Percentiles rank a stretch among this genome's conserved stretches.
Evolutionary conservation across 192 early-diverging fungal genomes (phyloP).

Genomic region (Rhizophagus sp.): DNA sequence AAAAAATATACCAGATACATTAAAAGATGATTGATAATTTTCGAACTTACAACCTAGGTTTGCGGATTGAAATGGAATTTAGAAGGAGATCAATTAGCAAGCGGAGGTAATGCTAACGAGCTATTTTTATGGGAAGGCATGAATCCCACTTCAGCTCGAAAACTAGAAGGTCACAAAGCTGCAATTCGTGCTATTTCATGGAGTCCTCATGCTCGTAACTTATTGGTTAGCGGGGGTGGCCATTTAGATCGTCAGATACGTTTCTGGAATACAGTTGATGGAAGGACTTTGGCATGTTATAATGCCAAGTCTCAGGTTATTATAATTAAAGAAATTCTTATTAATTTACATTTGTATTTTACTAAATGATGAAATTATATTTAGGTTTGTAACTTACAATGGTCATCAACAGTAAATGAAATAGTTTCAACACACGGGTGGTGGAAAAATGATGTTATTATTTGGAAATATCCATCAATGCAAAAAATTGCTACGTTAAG

Average conservation of each 20-base stretch:
- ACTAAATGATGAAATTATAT: no score
- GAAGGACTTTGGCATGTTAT: slow-evolving; percentile 48
- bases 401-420: slow-evolving; percentile 78
- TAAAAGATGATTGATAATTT: neutral
- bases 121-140: slow-evolving; percentile 81
- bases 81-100: slow-evolving; percentile 68
- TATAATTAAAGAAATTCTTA: neutral
- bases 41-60: slow-evolving; percentile 44
- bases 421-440: slow-evolving; percentile 94
- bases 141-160: slow-evolving; percentile 51
- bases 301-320: slow-evolving; percentile 85
- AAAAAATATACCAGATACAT: no score
- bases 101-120: slow-evolving; percentile 94
- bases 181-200: slow-evolving; percentile 96
- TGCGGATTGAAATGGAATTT: slow-evolving; percentile 90
- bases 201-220: slow-evolving; percentile 72
- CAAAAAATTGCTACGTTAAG: slow-evolving; percentile 64
- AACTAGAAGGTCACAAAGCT: slow-evolving; percentile 73
- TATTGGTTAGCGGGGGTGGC: slow-evolving; percentile 91
- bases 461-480: slow-evolving; percentile 86
- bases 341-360: neutral
- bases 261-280: slow-evolving; percentile 81
- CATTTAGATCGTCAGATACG: slow-evolving; percentile 87
- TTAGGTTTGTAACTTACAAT: slow-evolving; percentile 88
- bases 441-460: slow-evolving; percentile 81